phyloP scores from a whole-genome alignment of 1,284 basidiomycete genomes.

The Wolfiporia cocos region DNA sequence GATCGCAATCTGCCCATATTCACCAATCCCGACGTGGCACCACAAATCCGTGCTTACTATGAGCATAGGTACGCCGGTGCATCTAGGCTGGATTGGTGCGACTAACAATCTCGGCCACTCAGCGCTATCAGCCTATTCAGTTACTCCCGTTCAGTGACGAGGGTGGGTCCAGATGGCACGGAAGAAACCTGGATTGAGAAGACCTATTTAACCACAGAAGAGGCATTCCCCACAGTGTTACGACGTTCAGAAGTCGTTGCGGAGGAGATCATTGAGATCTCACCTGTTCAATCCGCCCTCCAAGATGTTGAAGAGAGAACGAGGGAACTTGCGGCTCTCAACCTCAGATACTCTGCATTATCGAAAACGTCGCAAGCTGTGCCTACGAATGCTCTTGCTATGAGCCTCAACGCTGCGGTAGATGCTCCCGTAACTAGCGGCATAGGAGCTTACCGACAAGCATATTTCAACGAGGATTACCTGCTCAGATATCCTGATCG shows the following conservation, averaged over 20 bases:
- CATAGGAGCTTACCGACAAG: slow-evolving; percentile 70
- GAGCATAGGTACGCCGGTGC: slow-evolving; percentile 62
- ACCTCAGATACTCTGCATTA: slow-evolving; percentile 70
- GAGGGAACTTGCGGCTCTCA: slow-evolving; percentile 66
- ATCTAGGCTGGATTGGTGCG: neutral
- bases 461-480: slow-evolving; percentile 76
- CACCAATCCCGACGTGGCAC: slow-evolving; percentile 79
- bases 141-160: slow-evolving; percentile 64
- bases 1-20: slow-evolving; percentile 78
- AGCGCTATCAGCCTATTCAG: slow-evolving; percentile 83
- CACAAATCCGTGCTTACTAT: slow-evolving; percentile 79
- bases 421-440: slow-evolving; percentile 80
- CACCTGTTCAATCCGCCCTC: slow-evolving; percentile 83
- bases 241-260: slow-evolving; percentile 87
- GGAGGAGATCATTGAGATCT: slow-evolving; percentile 72
- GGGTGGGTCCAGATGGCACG: slow-evolving; percentile 51
- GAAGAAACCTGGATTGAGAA: slow-evolving; percentile 88
- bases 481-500: slow-evolving; percentile 65
- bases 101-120: neutral
- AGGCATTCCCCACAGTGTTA: slow-evolving; percentile 88
- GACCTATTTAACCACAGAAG: slow-evolving; percentile 81
- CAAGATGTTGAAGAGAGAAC: slow-evolving; percentile 76
- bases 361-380: slow-evolving; percentile 69
- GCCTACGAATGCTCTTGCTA: slow-evolving; percentile 81
- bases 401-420: slow-evolving; percentile 83